Evolutionary conservation across 352 stramenopile species (phyloP), one percentile per base, ranked within the genome.

Genomic region (Pythium periplocum): DNA sequence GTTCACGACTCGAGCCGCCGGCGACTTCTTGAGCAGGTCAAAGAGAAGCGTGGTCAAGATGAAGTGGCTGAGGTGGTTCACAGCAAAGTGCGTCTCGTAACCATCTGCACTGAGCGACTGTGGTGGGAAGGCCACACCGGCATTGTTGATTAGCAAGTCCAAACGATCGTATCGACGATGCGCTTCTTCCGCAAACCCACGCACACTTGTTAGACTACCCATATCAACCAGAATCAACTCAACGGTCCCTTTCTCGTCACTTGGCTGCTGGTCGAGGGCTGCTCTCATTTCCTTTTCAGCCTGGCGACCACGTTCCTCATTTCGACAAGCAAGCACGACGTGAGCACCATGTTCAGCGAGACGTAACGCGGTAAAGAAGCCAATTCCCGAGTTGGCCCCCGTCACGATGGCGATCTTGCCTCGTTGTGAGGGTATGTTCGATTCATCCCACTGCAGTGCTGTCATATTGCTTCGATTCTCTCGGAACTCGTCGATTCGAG

Each of bases 41-140:
- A 97, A 63, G 12, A 98, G 66, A 51, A 92, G 62, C 48, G 90
- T 77, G 4, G 87, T 80, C 31, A 98, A 61, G 12, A 92, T 66
- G 53, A 97, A 97, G 61, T 98, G 92, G 17, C 92, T 90, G 45
- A 98, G 61, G 62, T 98, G 90, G 73, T 98, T 97, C 38, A 96
- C 84, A 11, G 87, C 92, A 65, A 98, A 97, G 47, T 90, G 86
- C 59, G 90, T 86, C 73, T 98, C 92, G 64, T 96, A 96, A 47
- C 90, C 89, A 66, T 98, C 89, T 57, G 93, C 76, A 2, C 88
- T 97, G 64, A 71, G 55, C 10, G 54, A 49, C 51, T 81, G 71
- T 9, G 60, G 62, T 11, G 41, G 31, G 10, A 48, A 38, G 3
- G 54, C 41, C 32, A 69, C 62, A 31, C 62, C 62, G 37, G 62